Base-by-base conservation (phyloP, 495 filamentous ascomycete species). In the Neurospora pannonica region DNA sequence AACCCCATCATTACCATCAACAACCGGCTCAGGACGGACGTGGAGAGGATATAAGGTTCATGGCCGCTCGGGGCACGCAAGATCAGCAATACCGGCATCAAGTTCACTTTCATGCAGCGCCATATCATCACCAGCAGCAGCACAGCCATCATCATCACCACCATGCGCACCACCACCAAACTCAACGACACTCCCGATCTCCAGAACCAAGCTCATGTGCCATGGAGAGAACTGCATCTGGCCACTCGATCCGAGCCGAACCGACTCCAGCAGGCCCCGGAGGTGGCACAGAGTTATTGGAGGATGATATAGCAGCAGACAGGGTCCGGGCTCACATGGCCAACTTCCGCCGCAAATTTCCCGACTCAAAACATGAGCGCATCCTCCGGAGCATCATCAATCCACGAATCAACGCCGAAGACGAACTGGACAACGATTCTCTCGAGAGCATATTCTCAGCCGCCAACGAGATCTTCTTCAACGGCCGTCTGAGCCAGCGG, bases 391-490 rank as follows among this genome's bases (percentile, higher is more conserved):
- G 81, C 77, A 83, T 87, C 77, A 87, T 87, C 78, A 81, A 79
- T 71, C 85, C 85, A 42, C 82, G 83, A 39, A 78, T 77, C 24
- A 75, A 74, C 54, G 81, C 76, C 42, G 82, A 83, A 70, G 83
- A 84, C 70, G 80, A 80, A 37, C 82, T 87, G n/a, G 86, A 87
- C 80, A 84, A 87, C 76, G 28, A 83, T 19, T 83, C 84, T 13
- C 82, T 89, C 4, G 78, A 83, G 38, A 81, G 80, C 76, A 86
- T 88, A 71, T 86, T 89, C 76, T 85, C 81, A 24, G 84, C 86
- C 36, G 84, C 82, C 24, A 87, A 89, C 78, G 81, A 85, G 67
- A 81, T 89, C 67, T 88, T 89, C 81, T 89, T 88, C 79, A 80
- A 81, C 75, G 84, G 85, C n/a, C 79, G 78, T 7, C 78, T 89